phyloP scores from a whole-genome alignment of 2,329 filamentous ascomycete species.

The Proliferodiscus dingleyae region DNA sequence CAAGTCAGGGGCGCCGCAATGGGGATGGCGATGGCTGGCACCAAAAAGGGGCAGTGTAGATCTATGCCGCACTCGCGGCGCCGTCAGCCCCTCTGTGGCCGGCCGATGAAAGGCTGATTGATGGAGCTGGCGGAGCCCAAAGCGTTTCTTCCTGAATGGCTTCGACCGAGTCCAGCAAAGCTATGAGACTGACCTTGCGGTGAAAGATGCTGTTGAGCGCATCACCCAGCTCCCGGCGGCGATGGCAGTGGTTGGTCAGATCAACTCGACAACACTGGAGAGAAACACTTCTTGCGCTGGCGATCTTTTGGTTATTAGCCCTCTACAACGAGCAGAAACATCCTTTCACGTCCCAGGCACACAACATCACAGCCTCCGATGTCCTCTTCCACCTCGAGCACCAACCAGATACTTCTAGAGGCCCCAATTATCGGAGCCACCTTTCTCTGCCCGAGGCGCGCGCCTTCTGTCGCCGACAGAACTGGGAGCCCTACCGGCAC shows the following conservation, averaged over 20 bases:
- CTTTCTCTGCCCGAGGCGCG: slow-evolving; percentile 9
- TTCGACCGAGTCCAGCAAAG: no score
- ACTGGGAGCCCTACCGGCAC: slow-evolving; percentile 9
- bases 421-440: neutral
- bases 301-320: slow-evolving; percentile 8
- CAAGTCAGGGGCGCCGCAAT: no score
- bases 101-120: no score
- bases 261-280: slow-evolving; percentile 9
- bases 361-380: slow-evolving; percentile 12
- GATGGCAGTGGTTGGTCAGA: slow-evolving; percentile 5
- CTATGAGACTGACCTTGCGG: neutral
- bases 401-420: neutral
- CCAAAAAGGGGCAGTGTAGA: no score
- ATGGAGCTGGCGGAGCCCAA: neutral
- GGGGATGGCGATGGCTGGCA: no score
- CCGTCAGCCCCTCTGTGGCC: no score
- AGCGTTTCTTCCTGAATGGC: no score
- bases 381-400: slow-evolving; percentile 9
- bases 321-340: slow-evolving; percentile 12
- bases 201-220: slow-evolving; percentile 3
- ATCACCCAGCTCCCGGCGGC: slow-evolving; percentile 1
- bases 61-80: no score
- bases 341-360: slow-evolving; percentile 6
- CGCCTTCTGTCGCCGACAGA: slow-evolving; percentile 12
- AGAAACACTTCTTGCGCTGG: neutral